Base-by-base conservation (phyloP, 1,139 yeast species). In the Yamadazyma songkhlaensis region DNA sequence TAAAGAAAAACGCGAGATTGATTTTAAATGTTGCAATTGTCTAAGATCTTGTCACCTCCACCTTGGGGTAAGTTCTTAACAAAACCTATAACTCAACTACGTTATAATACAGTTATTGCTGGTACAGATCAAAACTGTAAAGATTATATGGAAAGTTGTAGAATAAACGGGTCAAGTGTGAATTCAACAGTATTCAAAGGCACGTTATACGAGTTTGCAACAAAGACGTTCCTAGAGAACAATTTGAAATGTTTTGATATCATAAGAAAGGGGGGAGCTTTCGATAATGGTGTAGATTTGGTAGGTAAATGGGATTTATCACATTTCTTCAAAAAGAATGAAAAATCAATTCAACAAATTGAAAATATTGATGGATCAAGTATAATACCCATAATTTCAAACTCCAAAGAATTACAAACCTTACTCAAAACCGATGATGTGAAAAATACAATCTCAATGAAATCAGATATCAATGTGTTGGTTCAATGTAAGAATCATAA, bases 211-310 rank as follows among this genome's bases (percentile, higher is more conserved):
- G 95, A 86, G 50, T 62, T 79, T 30, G 64, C 76, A 2, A 67
- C 78, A 25, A 69, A 74, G 52, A 62, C 74, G 34, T 68, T 74
- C 45, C 59, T 83, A 2, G 58, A 64, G 37, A 40, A 59, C 2
- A 54, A 64, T 34, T 57, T 81, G 22, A 50, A 63, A 15, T 68
- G 80, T 45, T 69, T 67, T 39, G 67, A 72, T 39, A 36, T 70
- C 31, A 36, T 54, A 4, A 54, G 68, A 21, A 54, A 57, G 4
- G 95, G 95, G 2, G 92, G 94, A 0, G 67, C 86, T 0, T 75
- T 76, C 43, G 95, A 86, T 52, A 74, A 77, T 36, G 95, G 95
- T 0, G 69, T 84, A 5, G 95, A 86, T 55, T 62, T 85, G 1
- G 60, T 71, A 10, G 87, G 86, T 0, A 62, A 62, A 32, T 81